These are phyloP conservation scores for Fusarium humuli DNA, from an alignment of 2,329 filamentous ascomycete genomes.

Conservation along the genomic window DNA sequence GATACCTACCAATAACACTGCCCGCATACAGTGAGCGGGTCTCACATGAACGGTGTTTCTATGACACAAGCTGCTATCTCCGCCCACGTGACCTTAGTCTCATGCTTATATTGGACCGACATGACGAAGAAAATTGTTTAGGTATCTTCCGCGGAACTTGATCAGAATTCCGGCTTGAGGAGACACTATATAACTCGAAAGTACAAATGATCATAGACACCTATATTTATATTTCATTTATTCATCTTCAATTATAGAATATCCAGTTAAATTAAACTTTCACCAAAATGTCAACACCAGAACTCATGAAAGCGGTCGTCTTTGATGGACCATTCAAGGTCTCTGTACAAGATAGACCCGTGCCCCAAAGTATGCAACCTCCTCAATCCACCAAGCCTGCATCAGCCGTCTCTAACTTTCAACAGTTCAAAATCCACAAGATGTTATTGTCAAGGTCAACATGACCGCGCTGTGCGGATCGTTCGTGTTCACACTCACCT, in stretches of 20 bases:
- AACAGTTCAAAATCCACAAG: slow-evolving; percentile 72
- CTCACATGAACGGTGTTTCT: background rate
- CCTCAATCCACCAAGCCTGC: accelerated
- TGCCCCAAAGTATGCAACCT: slow-evolving; percentile 70
- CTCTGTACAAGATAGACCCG: slow-evolving; percentile 80
- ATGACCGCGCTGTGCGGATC: slow-evolving; percentile 91
- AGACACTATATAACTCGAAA: too few species aligned
- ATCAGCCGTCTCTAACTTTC: background rate
- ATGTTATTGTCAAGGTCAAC: slow-evolving; percentile 85
- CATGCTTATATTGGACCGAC: accelerated
- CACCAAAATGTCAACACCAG: slow-evolving; percentile 47
- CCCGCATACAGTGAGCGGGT: too few species aligned
- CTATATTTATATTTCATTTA: too few species aligned
- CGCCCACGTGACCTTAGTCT: background rate
- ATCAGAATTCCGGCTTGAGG: background rate
- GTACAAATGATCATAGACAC: too few species aligned
- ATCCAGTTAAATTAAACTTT: background rate
- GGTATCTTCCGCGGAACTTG: background rate
- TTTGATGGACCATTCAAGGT: slow-evolving; percentile 84
- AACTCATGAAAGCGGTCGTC: slow-evolving; percentile 88
- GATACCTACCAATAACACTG: background rate
- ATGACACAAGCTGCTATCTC: accelerated
- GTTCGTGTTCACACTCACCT: slow-evolving; percentile 55
- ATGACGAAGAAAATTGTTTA: accelerated
- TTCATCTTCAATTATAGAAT: too few species aligned